Evolutionary conservation across 1,284 basidiomycete genomes (phyloP), one percentile per base, ranked within the genome.

Genomic region (Takashimella tepidaria): DNA sequence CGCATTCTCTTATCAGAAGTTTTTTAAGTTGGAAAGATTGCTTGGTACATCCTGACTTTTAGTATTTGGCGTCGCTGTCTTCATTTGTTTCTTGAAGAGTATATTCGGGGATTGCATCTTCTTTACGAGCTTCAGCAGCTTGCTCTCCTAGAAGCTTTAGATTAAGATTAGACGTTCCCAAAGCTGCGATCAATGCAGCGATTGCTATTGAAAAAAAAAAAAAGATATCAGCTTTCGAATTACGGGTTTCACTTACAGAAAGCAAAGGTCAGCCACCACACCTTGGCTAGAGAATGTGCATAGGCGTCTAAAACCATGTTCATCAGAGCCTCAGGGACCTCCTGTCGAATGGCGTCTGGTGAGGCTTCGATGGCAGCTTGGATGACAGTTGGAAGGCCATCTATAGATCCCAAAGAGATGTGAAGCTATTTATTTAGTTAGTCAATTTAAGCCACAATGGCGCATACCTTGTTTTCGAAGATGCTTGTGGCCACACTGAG

Each of bases 381-480:
- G 24, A 59, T 20, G 20, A 43, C 21, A 2, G 21, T 13, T 19
- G 45, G 4, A 19, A 58, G 45, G 12, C 42, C 47, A 21, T n/a
- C n/a, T n/a, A n/a, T n/a, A 3, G 21, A 41, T 41, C 31, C 23
- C 1, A 58, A 46, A 24, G 43, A 45, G 19, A 41, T 16, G 11
- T 53, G 54, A 24, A 62, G 45, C 60, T 59, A 43, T 20, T 8
- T 46, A 19, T 23, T 43, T 42, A 49, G 13, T 43, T 42, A 49
- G 13, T 27, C 8, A 20, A 53, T 41, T 22, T 16, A 13, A 24
- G 8, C n/a, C 23, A 40, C 37, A 1, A 40, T 4, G 23, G 21
- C 10, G 41, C 53, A 52, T 22, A 64, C 60, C 55, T 61, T 61
- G 58, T 64, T 66, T 45, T 66, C 61, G 50, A 66, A 66, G 11